Base-by-base conservation (phyloP, 306 rosid genomes). In the Carpinus fangiana region DNA sequence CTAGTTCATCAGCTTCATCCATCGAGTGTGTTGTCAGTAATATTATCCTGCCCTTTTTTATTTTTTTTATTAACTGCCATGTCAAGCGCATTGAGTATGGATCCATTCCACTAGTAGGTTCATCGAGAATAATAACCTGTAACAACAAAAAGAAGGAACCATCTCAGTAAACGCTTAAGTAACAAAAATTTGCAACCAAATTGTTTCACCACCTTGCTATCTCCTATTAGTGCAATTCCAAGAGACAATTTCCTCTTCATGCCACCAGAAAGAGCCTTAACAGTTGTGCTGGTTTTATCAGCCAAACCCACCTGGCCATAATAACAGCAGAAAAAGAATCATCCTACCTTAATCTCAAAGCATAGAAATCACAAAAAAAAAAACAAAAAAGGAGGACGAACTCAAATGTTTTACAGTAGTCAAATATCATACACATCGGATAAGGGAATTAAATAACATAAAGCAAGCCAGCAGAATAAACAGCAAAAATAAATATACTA, bases 81-180 rank as follows among this genome's bases (percentile, higher is more conserved):
- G 98, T 92, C 92, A 92, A 87, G 62, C 97, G 97, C 98, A 90
- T 94, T 6, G 98, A 94, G 83, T 94, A 94, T 61, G 98, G 98
- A 87, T 94, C 98, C 98, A 94, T 94, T 89, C 98, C 98, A 86
- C 98, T 92, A 26, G 98, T 94, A 60, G 98, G 98, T 87, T 94
- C 98, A 79, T 94, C 98, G 65, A 94, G 97, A 81, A 94, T 74
- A 55, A 94, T 85, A 83, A 94, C 97, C 98, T 94, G 90, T 76
- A 78, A 82, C 45, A 31, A 55, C 20, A 79, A 51, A 68, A 73
- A 83, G 66, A 72, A 79, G 38, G 73, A 80, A 62, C 72, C 0
- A 72, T 70, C 81, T 51, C 70, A 53, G 76, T 74, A 56, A 76
- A 59, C 59, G 67, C 53, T 34, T 16, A 50, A 81, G 2, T 41